These are phyloP conservation scores for Chloris gayana DNA, from an alignment of 176 grass and related monocot species.

Conservation along the genomic window DNA sequence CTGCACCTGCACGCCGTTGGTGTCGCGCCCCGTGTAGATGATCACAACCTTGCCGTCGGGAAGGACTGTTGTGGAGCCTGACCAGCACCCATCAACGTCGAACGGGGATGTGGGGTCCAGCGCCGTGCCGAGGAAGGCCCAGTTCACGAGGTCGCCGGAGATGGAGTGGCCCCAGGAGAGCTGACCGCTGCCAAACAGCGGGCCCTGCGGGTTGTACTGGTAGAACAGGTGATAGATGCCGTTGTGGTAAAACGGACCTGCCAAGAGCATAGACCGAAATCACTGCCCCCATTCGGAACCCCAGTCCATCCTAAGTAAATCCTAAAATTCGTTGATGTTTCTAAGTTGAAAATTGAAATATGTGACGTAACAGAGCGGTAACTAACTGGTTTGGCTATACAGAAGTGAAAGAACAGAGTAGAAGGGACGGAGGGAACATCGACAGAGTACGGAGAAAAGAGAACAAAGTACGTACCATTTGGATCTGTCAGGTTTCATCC, in stretches of 20 bases:
- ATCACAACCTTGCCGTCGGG: constrained; percentile 38
- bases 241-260: constrained; percentile 73
- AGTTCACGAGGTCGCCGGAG: constrained; percentile 74
- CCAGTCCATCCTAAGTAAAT: neutral
- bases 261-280: neutral
- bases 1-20: constrained; percentile 41
- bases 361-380: no score
- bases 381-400: no score
- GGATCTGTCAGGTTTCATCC: constrained; percentile 51
- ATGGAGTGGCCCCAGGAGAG: constrained; percentile 82
- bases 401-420: no score
- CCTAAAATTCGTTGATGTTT: no score
- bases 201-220: constrained; percentile 65
- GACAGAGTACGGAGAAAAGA: neutral
- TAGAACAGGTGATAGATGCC: constrained; percentile 78
- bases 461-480: constrained; percentile 48
- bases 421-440: no score
- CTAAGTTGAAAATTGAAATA: no score
- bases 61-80: constrained; percentile 59
- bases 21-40: constrained; percentile 62
- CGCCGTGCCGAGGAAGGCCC: constrained; percentile 58
- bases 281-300: no score
- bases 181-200: constrained; percentile 49
- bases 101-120: constrained; percentile 51
- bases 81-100: constrained; percentile 60